Percentiles rank a stretch among this genome's conserved stretches.
These are phyloP conservation scores for Diaporthe sp. DNA, from an alignment of 2,329 filamentous ascomycete genomes.

Conservation along the genomic window DNA sequence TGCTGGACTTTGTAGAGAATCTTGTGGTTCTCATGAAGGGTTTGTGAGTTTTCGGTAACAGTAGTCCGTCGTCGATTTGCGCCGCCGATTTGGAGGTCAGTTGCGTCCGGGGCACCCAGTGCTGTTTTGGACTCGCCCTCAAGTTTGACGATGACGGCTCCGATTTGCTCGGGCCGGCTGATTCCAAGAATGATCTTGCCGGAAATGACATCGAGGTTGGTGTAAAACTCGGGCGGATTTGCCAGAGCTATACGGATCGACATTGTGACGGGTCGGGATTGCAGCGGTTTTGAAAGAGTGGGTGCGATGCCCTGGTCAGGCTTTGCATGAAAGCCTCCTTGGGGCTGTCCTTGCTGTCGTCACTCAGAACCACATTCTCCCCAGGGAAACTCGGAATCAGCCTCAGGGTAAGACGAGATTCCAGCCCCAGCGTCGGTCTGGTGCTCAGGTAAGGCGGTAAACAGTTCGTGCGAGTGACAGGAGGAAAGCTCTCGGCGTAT, in stretches of 20 bases:
- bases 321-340: slow-evolving; percentile 4
- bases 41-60: slow-evolving; percentile 39
- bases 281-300: background rate
- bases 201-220: slow-evolving; percentile 81
- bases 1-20: slow-evolving; percentile 81
- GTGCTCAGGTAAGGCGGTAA: background rate
- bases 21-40: slow-evolving; percentile 75
- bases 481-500: no score
- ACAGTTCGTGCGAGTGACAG: background rate
- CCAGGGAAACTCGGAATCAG: background rate
- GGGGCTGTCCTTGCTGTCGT: slow-evolving; percentile 5
- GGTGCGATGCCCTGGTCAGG: background rate
- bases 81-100: slow-evolving; percentile 50
- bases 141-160: slow-evolving; percentile 84
- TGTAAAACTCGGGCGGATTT: slow-evolving; percentile 79
- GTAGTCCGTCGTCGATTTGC: slow-evolving; percentile 50
- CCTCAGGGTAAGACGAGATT: background rate
- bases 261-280: slow-evolving; percentile 59
- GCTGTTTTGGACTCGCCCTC: slow-evolving; percentile 84
- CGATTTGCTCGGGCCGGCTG: slow-evolving; percentile 77
- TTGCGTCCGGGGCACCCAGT: slow-evolving; percentile 62
- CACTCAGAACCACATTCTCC: slow-evolving; percentile 21
- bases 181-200: slow-evolving; percentile 72
- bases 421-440: background rate
- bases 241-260: slow-evolving; percentile 78